A percentile compares a stretch with the other conserved stretches of the same genome.
phyloP scores from a whole-genome alignment of 441 rosid genomes.

The Populus hybrid region DNA sequence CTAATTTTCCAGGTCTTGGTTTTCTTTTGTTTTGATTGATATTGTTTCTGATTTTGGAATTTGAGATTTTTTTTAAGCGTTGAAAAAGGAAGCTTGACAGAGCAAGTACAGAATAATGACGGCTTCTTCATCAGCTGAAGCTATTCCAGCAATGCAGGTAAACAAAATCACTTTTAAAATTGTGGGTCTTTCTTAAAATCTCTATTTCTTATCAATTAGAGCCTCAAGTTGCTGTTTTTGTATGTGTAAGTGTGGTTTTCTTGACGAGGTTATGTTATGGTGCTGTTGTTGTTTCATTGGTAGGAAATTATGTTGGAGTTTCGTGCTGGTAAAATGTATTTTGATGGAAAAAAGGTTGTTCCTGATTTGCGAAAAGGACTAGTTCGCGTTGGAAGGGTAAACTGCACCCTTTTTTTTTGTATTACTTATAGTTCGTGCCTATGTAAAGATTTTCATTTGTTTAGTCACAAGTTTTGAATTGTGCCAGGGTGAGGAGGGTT shows the following conservation, averaged over 20 bases:
- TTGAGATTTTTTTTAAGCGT: not conserved
- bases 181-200: not conserved
- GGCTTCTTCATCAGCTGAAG: slow-evolving; percentile 34
- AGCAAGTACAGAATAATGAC: slow-evolving; percentile 8
- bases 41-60: not conserved
- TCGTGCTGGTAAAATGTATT: slow-evolving; percentile 92
- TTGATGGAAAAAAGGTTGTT: slow-evolving; percentile 75
- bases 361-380: slow-evolving; percentile 93
- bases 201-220: not conserved
- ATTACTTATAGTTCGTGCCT: not conserved
- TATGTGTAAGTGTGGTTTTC: not conserved
- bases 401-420: not conserved
- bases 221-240: not conserved
- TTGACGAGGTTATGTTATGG: not conserved
- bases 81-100: not conserved
- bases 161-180: not conserved
- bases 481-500: slow-evolving; percentile 82
- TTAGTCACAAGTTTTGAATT: not conserved
- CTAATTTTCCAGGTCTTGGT: not conserved
- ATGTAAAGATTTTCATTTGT: not conserved
- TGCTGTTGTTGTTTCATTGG: not conserved
- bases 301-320: slow-evolving; percentile 84
- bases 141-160: slow-evolving; percentile 38
- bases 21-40: not conserved
- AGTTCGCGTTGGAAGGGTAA: slow-evolving; percentile 78